Evolutionary conservation across 768 basidiomycete genomes (phyloP).

Genomic region (Russula sp.): DNA sequence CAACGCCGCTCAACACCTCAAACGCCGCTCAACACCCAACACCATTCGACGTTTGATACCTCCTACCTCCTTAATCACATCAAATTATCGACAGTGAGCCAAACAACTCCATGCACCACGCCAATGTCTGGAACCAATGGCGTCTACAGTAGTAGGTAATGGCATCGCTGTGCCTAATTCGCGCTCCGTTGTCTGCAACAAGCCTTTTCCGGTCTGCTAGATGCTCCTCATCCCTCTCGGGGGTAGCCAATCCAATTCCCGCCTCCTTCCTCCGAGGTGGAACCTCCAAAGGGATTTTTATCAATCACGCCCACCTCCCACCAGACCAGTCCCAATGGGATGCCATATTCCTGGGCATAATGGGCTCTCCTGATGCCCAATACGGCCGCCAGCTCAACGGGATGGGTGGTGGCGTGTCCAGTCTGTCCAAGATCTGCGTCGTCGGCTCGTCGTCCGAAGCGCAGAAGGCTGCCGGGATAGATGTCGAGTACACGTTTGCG

Average conservation of each 20-base stretch:
- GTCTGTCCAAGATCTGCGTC: slow-evolving; percentile 71
- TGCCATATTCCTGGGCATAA: slow-evolving; percentile 62
- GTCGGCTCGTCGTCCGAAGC: slow-evolving; percentile 49
- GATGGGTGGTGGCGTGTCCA: slow-evolving; percentile 77
- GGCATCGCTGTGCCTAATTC: slow-evolving; percentile 1
- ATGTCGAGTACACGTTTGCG: slow-evolving; percentile 70
- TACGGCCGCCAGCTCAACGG: slow-evolving; percentile 72
- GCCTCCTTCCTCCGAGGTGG: slow-evolving; percentile 64
- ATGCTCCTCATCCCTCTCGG: slow-evolving; percentile 17
- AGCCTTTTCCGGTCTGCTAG: slow-evolving; percentile 3
- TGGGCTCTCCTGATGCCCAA: slow-evolving; percentile 77
- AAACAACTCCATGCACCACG: neutral
- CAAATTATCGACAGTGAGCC: slow-evolving; percentile 19
- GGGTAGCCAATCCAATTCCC: slow-evolving; percentile 37
- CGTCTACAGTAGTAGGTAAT: slow-evolving; percentile 17
- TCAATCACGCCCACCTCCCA: slow-evolving; percentile 56
- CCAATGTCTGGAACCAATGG: slow-evolving; percentile 3
- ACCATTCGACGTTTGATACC: neutral
- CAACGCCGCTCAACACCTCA: neutral
- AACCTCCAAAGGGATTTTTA: slow-evolving; percentile 74
- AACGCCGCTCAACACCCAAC: neutral
- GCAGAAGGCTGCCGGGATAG: slow-evolving; percentile 46
- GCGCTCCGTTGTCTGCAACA: neutral
- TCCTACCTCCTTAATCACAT: neutral
- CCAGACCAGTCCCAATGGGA: slow-evolving; percentile 50